These are phyloP conservation scores for Verticillium nubilum DNA, from an alignment of 2,329 filamentous ascomycete species.

Conservation along the genomic window DNA sequence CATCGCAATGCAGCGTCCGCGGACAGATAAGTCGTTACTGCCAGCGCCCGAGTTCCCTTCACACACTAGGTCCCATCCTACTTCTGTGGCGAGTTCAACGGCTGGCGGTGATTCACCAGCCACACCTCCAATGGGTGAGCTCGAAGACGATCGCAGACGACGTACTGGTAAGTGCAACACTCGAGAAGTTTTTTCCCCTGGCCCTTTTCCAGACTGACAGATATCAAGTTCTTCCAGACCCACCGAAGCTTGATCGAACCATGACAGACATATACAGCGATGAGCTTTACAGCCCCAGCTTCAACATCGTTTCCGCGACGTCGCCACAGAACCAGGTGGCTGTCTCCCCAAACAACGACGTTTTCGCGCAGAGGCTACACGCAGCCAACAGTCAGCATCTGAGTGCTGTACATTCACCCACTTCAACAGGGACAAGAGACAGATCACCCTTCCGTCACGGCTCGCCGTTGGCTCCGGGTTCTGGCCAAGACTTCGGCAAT, in stretches of 20 bases:
- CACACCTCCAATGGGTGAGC: slow-evolving; percentile 46
- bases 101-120: slow-evolving; percentile 54
- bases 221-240: slow-evolving; percentile 31
- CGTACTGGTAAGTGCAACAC: slow-evolving; percentile 16
- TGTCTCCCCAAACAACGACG: slow-evolving; percentile 48
- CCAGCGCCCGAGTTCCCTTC: slow-evolving; percentile 40
- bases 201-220: no score
- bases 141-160: slow-evolving; percentile 42
- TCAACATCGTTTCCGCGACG: slow-evolving; percentile 48
- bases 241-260: slow-evolving; percentile 77
- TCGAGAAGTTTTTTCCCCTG: no score
- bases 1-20: slow-evolving; percentile 32
- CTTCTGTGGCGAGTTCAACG: slow-evolving; percentile 52
- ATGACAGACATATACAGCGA: slow-evolving; percentile 83
- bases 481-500: slow-evolving; percentile 35
- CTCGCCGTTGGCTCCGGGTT: slow-evolving; percentile 36
- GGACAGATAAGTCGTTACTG: slow-evolving; percentile 33
- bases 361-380: slow-evolving; percentile 72
- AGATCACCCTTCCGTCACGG: slow-evolving; percentile 77
- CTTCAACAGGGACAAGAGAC: slow-evolving; percentile 49
- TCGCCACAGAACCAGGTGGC: slow-evolving; percentile 41
- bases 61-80: slow-evolving; percentile 40
- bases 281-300: slow-evolving; percentile 73
- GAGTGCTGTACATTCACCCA: slow-evolving; percentile 48
- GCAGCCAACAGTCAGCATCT: slow-evolving; percentile 72